These are phyloP conservation scores for Triglochin maritima DNA, from an alignment of 106 monocot species.

Conservation along the genomic window DNA sequence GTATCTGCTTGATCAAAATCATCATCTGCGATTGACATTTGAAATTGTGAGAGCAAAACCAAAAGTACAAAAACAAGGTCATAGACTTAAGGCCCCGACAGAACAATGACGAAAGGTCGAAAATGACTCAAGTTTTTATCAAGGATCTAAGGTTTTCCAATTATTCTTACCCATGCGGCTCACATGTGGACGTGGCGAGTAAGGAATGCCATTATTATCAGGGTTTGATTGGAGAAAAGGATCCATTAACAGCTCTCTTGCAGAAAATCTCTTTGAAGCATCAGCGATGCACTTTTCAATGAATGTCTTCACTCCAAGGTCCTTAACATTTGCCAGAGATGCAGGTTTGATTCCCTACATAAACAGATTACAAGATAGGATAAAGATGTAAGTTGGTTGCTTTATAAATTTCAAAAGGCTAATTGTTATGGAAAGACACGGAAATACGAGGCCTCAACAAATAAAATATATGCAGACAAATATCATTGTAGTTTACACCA, in stretches of 20 bases:
- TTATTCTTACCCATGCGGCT: neutral
- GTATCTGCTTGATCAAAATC: neutral
- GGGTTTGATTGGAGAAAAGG: conserved; percentile 11
- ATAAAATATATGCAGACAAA: too few relatives aligned
- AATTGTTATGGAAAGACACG: neutral
- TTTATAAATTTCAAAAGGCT: neutral
- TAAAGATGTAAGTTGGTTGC: neutral
- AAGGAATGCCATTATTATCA: neutral
- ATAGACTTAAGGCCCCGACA: too few relatives aligned
- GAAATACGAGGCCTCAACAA: too few relatives aligned
- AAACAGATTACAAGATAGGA: neutral
- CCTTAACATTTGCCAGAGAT: conserved; percentile 12
- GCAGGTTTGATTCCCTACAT: conserved; percentile 14
- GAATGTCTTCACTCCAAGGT: conserved; percentile 15
- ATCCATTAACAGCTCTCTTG: conserved; percentile 11
- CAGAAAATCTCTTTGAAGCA: conserved; percentile 4
- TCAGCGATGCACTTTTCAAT: conserved; percentile 19
- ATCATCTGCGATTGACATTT: neutral
- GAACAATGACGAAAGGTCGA: too few relatives aligned
- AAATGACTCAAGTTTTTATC: too few relatives aligned
- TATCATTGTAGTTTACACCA: too few relatives aligned
- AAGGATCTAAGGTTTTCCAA: too few relatives aligned
- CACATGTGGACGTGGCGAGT: neutral
- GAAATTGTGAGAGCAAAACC: neutral
- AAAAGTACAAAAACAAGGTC: neutral